Base-by-base conservation (phyloP, 148 eudicot genomes). In the Persicaria tinctoria region DNA sequence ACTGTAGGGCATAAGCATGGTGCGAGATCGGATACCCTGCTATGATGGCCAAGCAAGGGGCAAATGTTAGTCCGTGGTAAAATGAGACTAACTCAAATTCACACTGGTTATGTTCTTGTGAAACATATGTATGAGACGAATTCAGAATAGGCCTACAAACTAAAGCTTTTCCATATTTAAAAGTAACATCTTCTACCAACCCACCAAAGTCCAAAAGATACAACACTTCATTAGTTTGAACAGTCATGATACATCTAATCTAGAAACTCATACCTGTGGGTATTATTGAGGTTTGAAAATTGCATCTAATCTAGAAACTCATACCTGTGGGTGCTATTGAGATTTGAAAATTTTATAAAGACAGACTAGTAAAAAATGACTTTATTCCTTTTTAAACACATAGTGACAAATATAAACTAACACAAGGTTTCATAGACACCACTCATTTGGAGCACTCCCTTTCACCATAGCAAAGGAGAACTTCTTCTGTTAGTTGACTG, bases 21-120 rank as follows among this genome's bases (percentile, higher is more conserved):
- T 44, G 13, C 20, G 72, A 68, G 49, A 46, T 68, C 17, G 72
- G 20, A 68, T 68, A 41, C 8, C 48, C 72, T 68, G 72, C 41
- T 3, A 18, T 56, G 8, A 18, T 57, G 63, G 27, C 38, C 63
- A 57, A 57, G 10, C 7, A 8, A 57, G 10, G 38, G 4, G 63
- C 8, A 57, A 57, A 57, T 8, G 63, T 57, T 5, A 57, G 23
- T 57, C 38, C 10, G 53, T 50, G 53, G 3, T 12, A 50, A 50
- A 8, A 50, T 12, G 12, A 50, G 53, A 60, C 41, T 32, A 60
- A 8, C 2, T 60, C 41, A 60, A 38, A 1, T 20, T 57, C 63
- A 57, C 18, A 53, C 5, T 12, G 17, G 3, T 9, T 60, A 60
- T 55, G 41, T 60, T 60, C 66, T 17, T 56, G 46, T n/a, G 12